Percentiles rank a stretch among this genome's conserved stretches.
Evolutionary conservation across 2,329 filamentous ascomycete genomes (phyloP).

Genomic region (Diaporthe citrichinensis): DNA sequence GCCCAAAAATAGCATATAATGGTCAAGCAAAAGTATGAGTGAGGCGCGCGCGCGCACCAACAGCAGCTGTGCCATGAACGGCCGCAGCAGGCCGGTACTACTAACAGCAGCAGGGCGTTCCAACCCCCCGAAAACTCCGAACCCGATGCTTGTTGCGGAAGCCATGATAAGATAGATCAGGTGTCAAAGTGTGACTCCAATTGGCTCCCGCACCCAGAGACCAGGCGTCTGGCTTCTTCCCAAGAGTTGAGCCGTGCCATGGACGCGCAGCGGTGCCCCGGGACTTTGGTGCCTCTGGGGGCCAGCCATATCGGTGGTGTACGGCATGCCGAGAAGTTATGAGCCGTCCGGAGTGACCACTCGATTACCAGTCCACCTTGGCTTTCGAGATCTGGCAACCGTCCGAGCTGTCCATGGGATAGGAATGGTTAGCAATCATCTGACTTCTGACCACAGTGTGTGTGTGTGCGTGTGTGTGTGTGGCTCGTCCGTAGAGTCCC

Average conservation of each 20-base stretch:
- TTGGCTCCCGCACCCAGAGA: slow-evolving; percentile 1
- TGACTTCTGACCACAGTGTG: neutral
- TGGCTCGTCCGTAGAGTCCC: slow-evolving; percentile 8
- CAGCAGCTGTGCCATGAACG: slow-evolving; percentile 15
- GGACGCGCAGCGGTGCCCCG: neutral
- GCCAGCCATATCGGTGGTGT: neutral
- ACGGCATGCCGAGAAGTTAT: slow-evolving; percentile 2
- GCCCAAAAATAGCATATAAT: slow-evolving; percentile 28
- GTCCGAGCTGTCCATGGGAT: neutral
- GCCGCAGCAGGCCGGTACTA: slow-evolving; percentile 27
- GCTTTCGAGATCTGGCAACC: neutral
- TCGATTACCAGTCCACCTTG: neutral
- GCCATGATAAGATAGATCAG: slow-evolving; percentile 17
- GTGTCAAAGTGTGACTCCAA: neutral
- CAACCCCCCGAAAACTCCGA: slow-evolving; percentile 3
- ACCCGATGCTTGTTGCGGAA: slow-evolving; percentile 16
- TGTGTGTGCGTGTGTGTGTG: neutral
- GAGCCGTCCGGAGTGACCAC: slow-evolving; percentile 11
- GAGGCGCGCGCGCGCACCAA: slow-evolving; percentile 29
- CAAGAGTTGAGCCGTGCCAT: neutral
- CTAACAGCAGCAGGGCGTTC: slow-evolving; percentile 7
- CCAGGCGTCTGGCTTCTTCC: neutral
- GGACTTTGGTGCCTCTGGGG: neutral
- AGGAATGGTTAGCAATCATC: slow-evolving; percentile 12
- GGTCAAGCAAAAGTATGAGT: slow-evolving; percentile 14